phyloP scores from a whole-genome alignment of 1,284 basidiomycete genomes.

The Marasmius tenuissimus region DNA sequence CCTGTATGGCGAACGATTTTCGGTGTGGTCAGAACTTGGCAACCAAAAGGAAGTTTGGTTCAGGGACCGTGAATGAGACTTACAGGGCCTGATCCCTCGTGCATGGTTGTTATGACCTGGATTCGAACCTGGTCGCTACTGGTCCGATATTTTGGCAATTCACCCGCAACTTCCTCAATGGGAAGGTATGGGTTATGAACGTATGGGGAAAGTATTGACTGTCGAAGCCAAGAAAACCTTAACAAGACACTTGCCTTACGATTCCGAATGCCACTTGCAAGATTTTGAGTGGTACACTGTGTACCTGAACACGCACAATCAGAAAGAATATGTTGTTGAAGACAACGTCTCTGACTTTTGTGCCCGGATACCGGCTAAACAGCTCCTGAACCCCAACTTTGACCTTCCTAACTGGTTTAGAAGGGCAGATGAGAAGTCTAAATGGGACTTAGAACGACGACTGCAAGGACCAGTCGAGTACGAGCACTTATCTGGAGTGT shows the following conservation, averaged over 20 bases:
- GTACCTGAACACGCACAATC: neutral
- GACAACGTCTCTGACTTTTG: neutral
- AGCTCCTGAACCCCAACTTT: neutral
- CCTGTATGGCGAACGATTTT: no score
- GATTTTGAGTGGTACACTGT: neutral
- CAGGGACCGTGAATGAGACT: neutral
- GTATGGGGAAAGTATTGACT: slow-evolving; percentile 3
- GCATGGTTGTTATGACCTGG: neutral
- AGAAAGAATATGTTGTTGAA: neutral
- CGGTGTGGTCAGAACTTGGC: neutral
- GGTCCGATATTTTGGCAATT: neutral
- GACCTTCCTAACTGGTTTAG: slow-evolving; percentile 1
- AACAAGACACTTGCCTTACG: neutral
- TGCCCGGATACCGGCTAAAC: neutral
- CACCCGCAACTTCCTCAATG: neutral
- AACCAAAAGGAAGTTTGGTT: neutral
- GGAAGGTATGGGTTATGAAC: neutral
- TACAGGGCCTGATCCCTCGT: neutral
- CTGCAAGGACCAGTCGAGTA: neutral
- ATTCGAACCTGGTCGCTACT: neutral
- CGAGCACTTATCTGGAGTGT: neutral
- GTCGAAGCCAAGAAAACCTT: neutral
- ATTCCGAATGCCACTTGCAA: neutral
- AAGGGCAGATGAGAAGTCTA: neutral
- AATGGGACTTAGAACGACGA: neutral